Evolutionary conservation across 2,329 filamentous ascomycete genomes (phyloP).

Genomic region (Coniochaeta sp.): DNA sequence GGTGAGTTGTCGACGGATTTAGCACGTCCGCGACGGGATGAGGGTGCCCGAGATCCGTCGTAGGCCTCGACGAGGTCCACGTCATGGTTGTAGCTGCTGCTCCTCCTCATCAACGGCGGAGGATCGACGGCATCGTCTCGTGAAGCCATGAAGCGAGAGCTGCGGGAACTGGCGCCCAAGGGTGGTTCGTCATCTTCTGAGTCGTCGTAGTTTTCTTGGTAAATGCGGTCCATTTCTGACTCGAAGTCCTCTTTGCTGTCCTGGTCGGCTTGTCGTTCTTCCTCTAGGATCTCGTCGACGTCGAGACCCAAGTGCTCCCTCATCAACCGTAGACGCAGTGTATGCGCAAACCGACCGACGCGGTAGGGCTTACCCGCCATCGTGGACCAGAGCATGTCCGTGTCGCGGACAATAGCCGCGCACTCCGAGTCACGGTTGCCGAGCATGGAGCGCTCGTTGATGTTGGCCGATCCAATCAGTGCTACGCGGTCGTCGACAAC

Average conservation of each 20-base stretch:
- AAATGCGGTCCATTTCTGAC: conserved; percentile 56
- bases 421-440: conserved; percentile 88
- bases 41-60: conserved; percentile 22
- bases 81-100: conserved; percentile 71
- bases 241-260: conserved; percentile 48
- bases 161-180: conserved; percentile 3
- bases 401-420: conserved; percentile 84
- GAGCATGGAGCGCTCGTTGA: conserved; percentile 95
- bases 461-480: conserved; percentile 95
- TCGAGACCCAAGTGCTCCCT: conserved; percentile 94
- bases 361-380: conserved; percentile 89
- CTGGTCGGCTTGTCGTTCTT: conserved; percentile 62
- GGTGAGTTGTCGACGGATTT: conserved; percentile 9
- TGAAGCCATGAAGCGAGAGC: too few species aligned
- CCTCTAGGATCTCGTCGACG: conserved; percentile 81
- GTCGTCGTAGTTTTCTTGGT: conserved; percentile 41
- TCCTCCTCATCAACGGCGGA: conserved; percentile 24
- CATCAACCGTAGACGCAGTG: conserved; percentile 88
- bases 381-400: conserved; percentile 82
- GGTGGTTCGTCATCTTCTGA: conserved; percentile 16
- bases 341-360: conserved; percentile 88
- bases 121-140: conserved; percentile 4
- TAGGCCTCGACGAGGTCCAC: conserved; percentile 51
- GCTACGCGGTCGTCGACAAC: conserved; percentile 89
- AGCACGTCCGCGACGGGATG: conserved; percentile 8